Evolutionary conservation across 2,329 filamentous ascomycete genomes (phyloP).

Genomic region (Aspergillus pseudoviridinutans): DNA sequence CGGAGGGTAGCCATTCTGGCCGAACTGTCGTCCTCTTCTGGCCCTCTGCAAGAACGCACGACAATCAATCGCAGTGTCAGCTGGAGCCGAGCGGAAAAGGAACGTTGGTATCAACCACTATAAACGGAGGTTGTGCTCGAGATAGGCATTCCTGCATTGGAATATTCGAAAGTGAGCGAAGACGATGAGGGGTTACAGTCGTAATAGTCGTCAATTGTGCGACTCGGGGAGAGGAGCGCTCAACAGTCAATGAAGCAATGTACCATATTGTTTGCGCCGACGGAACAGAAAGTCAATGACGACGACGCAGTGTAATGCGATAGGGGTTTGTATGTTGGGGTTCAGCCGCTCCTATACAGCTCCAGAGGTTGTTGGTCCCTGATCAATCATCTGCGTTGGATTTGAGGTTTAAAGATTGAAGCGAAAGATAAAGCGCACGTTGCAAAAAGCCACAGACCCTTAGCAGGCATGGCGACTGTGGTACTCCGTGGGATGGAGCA

Average conservation of each 20-base stretch:
- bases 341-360: background rate
- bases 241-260: constrained; percentile 7
- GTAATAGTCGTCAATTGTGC: background rate
- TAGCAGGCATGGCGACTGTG: background rate
- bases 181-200: background rate
- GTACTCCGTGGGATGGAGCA: background rate
- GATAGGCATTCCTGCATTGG: constrained; percentile 12
- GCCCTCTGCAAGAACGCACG: constrained; percentile 1
- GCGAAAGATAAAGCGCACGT: constrained; percentile 3
- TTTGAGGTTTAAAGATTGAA: background rate
- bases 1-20: constrained; percentile 25
- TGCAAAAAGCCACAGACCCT: constrained; percentile 8
- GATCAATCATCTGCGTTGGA: background rate
- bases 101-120: constrained; percentile 1
- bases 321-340: background rate
- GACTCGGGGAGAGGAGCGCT: background rate
- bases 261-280: constrained; percentile 7
- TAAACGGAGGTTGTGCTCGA: background rate
- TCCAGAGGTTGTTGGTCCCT: background rate
- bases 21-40: background rate
- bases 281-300: constrained; percentile 2
- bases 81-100: background rate
- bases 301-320: constrained; percentile 7
- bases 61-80: constrained; percentile 1
- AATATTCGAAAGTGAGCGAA: background rate